Evolutionary conservation across 176 grass and related monocot genomes (phyloP), one percentile per base, ranked within the genome.

Genomic region (Triticum dicoccoides): DNA sequence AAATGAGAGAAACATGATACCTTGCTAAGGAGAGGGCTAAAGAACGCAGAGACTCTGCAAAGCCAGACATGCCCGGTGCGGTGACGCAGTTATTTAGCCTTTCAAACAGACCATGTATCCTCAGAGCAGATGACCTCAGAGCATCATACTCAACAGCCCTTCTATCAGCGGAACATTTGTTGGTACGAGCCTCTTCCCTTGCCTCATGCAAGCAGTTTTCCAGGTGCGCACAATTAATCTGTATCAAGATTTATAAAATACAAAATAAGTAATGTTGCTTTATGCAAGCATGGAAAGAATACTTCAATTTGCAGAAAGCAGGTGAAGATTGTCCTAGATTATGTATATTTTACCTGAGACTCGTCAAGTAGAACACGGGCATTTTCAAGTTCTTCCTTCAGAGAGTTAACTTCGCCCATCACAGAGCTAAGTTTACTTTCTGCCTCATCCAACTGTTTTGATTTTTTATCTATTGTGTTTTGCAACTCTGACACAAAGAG

Each of bases 141-240:
- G 92, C 92, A 72, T 99, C 89, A 73, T 99, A 97, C 64, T 99
- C 97, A 20, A 87, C 80, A 71, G 90, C 94, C 87, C 97, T 97
- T 91, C 97, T 99, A 54, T 99, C 97, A 80, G 97, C 90, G 80
- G 97, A 90, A 87, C 97, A 99, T 90, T 96, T 94, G 45, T 96
- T 94, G 25, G 90, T 99, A 47, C 87, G 90, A 21, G 97, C 94
- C 67, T 96, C 94, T 89, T 97, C 97, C 87, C 94, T 94, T 87
- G 97, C 94, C 77, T 99, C 94, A 63, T 94, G 94, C 65, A 97
- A 87, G 80, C 90, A 93, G 82, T 99, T 97, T 76, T 99, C 97
- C 86, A 99, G 87, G 67, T 99, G 94, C 8, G 77, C 97, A 89
- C 97, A 96, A 39, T 99, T 99, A 89, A 96, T 94, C 97, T 99